These are phyloP conservation scores for Bonnemaisonia californica DNA, from an alignment of 31 red algal species.

Conservation along the genomic window DNA sequence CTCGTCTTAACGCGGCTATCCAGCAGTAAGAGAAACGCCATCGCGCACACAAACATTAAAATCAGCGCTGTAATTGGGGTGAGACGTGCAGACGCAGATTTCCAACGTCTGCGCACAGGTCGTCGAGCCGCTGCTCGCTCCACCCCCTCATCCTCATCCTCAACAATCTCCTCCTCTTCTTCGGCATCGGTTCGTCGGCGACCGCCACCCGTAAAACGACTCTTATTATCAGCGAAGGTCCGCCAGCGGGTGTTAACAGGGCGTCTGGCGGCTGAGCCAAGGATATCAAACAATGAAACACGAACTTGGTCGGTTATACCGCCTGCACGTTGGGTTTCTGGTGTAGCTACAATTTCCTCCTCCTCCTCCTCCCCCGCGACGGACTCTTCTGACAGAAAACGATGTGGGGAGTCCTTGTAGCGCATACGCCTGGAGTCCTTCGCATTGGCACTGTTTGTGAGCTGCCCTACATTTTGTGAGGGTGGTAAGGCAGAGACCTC, in stretches of 20 bases:
- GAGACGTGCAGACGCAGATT: too few species aligned
- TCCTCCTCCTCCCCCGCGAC: background rate
- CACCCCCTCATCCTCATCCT: background rate
- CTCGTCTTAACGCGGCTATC: background rate
- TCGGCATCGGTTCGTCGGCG: background rate
- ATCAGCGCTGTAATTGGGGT: background rate
- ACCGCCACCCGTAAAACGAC: background rate
- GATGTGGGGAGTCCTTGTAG: conserved; percentile 52
- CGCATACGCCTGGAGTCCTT: conserved; percentile 48
- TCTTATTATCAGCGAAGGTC: background rate
- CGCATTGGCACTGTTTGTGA: background rate
- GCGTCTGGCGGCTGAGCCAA: conserved; percentile 53
- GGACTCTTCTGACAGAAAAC: conserved; percentile 31
- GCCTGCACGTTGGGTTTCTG: background rate
- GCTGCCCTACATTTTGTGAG: background rate
- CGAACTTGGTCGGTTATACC: conserved; percentile 30
- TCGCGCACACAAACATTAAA: background rate
- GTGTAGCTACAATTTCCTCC: background rate
- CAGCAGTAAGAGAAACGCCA: background rate
- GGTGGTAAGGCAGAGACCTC: conserved; percentile 43
- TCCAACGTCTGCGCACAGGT: background rate
- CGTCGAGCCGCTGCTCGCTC: background rate
- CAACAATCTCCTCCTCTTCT: conserved; percentile 10
- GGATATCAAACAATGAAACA: conserved; percentile 57
- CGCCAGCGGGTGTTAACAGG: conserved; percentile 46